Percentiles rank a stretch among this genome's conserved stretches.
phyloP scores from a whole-genome alignment of 148 eudicot species.

The Cornus suecica region DNA sequence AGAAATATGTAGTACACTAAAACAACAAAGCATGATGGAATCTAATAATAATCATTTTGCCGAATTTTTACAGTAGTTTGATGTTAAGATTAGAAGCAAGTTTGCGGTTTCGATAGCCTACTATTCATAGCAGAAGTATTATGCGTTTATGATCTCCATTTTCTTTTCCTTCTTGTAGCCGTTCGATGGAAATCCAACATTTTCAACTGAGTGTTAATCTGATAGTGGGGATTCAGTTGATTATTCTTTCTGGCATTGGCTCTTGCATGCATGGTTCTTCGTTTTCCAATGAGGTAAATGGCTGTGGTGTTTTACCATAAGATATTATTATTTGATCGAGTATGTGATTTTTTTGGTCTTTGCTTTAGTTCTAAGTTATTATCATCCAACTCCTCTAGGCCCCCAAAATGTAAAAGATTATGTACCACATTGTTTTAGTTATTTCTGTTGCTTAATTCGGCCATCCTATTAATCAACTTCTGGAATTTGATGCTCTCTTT shows the following conservation, averaged over 20 bases:
- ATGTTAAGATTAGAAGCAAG: neutral
- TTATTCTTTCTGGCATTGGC: conserved; percentile 14
- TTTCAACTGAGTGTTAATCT: conserved; percentile 5
- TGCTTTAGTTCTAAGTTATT: neutral
- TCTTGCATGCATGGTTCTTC: conserved; percentile 9
- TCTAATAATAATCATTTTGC: neutral
- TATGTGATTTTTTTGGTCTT: neutral
- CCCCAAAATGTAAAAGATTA: neutral
- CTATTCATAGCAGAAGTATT: neutral
- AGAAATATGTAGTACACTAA: too few relatives aligned
- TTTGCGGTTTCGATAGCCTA: too few relatives aligned
- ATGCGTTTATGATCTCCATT: neutral
- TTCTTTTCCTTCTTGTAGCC: conserved; percentile 9
- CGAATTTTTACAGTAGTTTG: neutral
- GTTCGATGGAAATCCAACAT: conserved; percentile 19
- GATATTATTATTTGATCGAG: neutral
- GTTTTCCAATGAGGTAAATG: conserved; percentile 19
- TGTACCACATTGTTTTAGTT: neutral
- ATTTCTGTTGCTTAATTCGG: conserved; percentile 3
- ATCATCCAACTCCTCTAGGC: neutral
- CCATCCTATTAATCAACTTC: neutral
- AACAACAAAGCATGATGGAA: too few relatives aligned
- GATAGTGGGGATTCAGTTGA: conserved; percentile 11
- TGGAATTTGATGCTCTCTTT: neutral
- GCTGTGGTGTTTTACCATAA: neutral